Base-by-base conservation (phyloP, 148 eudicot species). In the Nepenthes mirabilis region DNA sequence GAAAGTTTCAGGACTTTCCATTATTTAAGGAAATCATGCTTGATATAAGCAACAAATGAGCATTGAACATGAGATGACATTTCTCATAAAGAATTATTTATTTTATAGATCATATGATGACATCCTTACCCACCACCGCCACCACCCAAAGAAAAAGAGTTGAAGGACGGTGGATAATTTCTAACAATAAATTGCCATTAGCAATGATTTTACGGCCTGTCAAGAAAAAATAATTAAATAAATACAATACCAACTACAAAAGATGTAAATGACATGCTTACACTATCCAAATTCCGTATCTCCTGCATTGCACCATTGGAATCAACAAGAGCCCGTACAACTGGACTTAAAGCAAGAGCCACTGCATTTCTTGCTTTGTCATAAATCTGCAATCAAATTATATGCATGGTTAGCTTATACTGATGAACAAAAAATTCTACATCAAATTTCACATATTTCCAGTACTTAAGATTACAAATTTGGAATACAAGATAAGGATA, bases 321-420 rank as follows among this genome's bases (percentile, higher is more conserved):
- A 67, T 93, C 96, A 77, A 93, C 88, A 69, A 93, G 81, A 56
- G 96, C 98, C 52, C 95, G 74, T 50, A 93, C 98, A 37, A 88
- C 96, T 60, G 98, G 98, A 75, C 98, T 93, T 62, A 88, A 74
- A 65, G 98, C 96, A 77, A 93, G 96, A 57, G 98, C 98, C 68
- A 93, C 34, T 10, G 98, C 98, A 83, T 93, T 93, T 77, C 98
- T 86, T 71, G 98, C 98, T 84, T 86, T 93, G 74, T 93, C 98
- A 64, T 82, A 86, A 72, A 87, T 53, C 98, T 93, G 96, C 76
- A 74, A 45, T 67, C 68, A 4, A 76, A 43, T 37, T 60, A 60
- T 8, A 60, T 9, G 56, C 55, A 58, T 45, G 68, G 58, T 61
- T 37, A 56, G 70, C 55, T 57, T 48, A 23, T 32, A 52, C 7